Evolutionary conservation across 257 asterid species (phyloP).

Genomic region (Orobanche coerulescens): DNA sequence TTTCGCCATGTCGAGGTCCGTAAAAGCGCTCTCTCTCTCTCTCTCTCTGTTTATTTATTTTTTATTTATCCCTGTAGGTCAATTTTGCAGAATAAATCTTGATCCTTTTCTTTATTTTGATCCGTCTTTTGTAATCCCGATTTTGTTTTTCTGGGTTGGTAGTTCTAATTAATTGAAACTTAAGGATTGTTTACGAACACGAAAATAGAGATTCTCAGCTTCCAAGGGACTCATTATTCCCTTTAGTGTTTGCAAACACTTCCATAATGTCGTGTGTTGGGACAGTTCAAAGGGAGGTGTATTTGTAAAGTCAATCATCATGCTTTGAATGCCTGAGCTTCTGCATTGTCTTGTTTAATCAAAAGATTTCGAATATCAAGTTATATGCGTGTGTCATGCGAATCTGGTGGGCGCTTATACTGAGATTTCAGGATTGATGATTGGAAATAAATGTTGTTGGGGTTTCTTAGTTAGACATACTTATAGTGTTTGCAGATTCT

Average conservation of each 20-base stretch:
- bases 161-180: neutral
- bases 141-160: neutral
- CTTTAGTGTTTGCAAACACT: too few relatives aligned
- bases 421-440: slow-evolving; percentile 6
- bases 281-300: neutral
- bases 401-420: neutral
- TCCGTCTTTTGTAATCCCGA: too few relatives aligned
- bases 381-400: neutral
- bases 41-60: too few relatives aligned
- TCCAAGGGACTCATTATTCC: too few relatives aligned
- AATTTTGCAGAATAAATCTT: too few relatives aligned
- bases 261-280: neutral
- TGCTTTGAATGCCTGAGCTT: neutral
- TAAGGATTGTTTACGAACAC: too few relatives aligned
- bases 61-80: too few relatives aligned
- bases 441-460: neutral
- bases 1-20: too few relatives aligned
- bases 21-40: too few relatives aligned
- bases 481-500: slow-evolving; percentile 34
- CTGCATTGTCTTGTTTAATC: neutral
- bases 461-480: slow-evolving; percentile 7
- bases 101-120: too few relatives aligned
- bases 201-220: too few relatives aligned
- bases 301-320: neutral
- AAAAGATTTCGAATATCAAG: neutral